Evolutionary conservation across 495 filamentous ascomycete species (phyloP).

Genomic region (Lophiostoma macrostomum): DNA sequence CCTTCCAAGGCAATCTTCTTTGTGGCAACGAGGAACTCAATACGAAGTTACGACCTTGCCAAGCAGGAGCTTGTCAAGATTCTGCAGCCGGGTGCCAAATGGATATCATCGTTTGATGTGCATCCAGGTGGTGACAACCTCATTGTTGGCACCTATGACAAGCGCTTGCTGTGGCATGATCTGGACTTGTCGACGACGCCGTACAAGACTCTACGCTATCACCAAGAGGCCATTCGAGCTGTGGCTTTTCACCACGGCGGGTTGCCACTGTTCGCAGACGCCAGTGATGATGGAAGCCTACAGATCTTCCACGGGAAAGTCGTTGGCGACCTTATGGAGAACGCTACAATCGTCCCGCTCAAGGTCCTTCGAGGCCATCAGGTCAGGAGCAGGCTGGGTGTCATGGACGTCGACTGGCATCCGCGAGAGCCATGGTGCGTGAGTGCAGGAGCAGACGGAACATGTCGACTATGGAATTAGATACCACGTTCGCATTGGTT

Average conservation of each 20-base stretch:
- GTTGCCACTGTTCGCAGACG: slow-evolving; percentile 87
- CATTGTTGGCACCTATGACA: slow-evolving; percentile 90
- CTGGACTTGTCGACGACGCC: slow-evolving; percentile 84
- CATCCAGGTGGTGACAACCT: slow-evolving; percentile 92
- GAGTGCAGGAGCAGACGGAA: slow-evolving; percentile 91
- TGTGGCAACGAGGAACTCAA: slow-evolving; percentile 86
- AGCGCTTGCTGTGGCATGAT: slow-evolving; percentile 93
- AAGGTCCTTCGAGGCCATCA: slow-evolving; percentile 91
- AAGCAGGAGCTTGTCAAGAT: slow-evolving; percentile 86
- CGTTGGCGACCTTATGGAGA: slow-evolving; percentile 88
- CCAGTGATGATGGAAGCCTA: slow-evolving; percentile 86
- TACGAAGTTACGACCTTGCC: slow-evolving; percentile 88
- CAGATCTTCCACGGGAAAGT: slow-evolving; percentile 98
- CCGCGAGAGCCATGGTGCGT: slow-evolving; percentile 87
- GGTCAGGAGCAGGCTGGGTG: slow-evolving; percentile 73
- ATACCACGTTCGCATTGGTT: slow-evolving; percentile 11
- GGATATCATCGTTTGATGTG: slow-evolving; percentile 91
- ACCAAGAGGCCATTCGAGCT: slow-evolving; percentile 80
- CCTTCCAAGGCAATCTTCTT: slow-evolving; percentile 90
- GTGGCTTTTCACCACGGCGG: slow-evolving; percentile 82
- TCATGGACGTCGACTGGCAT: slow-evolving; percentile 95
- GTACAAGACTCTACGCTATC: slow-evolving; percentile 94
- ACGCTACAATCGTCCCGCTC: slow-evolving; percentile 90
- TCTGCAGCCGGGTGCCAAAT: slow-evolving; percentile 85
- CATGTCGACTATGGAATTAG: slow-evolving; percentile 73